phyloP scores from a whole-genome alignment of 208 protist species.

The Crithidia mellificae region DNA sequence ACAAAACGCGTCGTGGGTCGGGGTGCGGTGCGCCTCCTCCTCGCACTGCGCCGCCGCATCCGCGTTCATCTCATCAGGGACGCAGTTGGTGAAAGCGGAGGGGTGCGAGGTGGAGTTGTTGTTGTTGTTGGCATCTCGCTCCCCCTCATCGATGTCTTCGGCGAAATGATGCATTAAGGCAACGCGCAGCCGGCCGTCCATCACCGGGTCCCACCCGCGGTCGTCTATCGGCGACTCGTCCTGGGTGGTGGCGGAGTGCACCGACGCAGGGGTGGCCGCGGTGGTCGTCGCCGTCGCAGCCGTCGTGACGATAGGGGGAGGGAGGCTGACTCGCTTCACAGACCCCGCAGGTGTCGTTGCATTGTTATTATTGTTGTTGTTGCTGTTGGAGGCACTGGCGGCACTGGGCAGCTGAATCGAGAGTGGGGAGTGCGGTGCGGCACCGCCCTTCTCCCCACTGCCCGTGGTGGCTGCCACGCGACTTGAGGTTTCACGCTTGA shows the following conservation, averaged over 20 bases:
- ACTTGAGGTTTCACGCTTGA: conserved; percentile 5
- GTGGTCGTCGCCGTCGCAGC: neutral
- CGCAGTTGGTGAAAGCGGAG: conserved; percentile 14
- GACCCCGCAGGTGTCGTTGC: neutral
- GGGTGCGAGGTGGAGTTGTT: neutral
- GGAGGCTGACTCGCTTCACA: neutral
- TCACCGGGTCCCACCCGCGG: conserved; percentile 40
- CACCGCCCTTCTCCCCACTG: neutral
- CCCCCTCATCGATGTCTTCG: conserved; percentile 15
- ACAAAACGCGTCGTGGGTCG: conserved; percentile 22
- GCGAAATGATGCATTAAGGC: conserved; percentile 33
- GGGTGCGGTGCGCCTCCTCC: conserved; percentile 18
- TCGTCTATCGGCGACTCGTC: conserved; percentile 5
- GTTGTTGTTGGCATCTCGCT: conserved; percentile 1
- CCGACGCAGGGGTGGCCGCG: neutral
- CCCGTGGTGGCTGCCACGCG: too few species aligned
- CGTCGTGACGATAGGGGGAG: neutral
- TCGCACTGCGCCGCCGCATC: conserved; percentile 20
- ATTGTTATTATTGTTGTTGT: too few species aligned
- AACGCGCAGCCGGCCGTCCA: conserved; percentile 48
- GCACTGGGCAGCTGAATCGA: neutral
- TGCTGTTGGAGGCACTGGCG: neutral
- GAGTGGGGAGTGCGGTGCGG: neutral
- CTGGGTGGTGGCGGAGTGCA: too few species aligned
- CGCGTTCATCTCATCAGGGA: conserved; percentile 16